Evolutionary conservation across 225 moss, liverwort and hornwort genomes (phyloP).

Genomic region (Takakia lepidozioides): DNA sequence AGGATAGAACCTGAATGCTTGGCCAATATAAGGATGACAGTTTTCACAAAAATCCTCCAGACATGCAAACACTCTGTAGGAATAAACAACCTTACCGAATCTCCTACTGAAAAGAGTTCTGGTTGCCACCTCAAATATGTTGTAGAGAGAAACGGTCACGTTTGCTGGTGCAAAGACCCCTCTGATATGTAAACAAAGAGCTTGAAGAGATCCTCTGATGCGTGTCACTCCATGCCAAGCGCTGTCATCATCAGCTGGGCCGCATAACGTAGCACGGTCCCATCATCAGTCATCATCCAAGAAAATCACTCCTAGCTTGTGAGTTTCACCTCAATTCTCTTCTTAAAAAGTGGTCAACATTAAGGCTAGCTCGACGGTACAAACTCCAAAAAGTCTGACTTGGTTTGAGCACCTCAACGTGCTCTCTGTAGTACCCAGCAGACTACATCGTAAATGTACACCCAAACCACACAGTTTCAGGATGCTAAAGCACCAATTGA

Average conservation of each 20-base stretch:
- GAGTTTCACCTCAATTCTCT: slow-evolving; percentile 6
- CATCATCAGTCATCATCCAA: slow-evolving; percentile 36
- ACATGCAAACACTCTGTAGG: too few species aligned
- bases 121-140: too few species aligned
- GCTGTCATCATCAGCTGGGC: slow-evolving; percentile 62
- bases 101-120: too few species aligned
- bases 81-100: too few species aligned
- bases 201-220: slow-evolving; percentile 38
- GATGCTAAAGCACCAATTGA: slow-evolving; percentile 23
- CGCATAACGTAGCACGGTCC: slow-evolving; percentile 63
- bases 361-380: too few species aligned
- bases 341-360: neutral
- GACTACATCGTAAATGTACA: slow-evolving; percentile 10
- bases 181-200: slow-evolving; percentile 39
- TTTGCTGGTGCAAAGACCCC: slow-evolving; percentile 34
- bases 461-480: slow-evolving; percentile 15
- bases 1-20: too few species aligned
- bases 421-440: slow-evolving; percentile 12
- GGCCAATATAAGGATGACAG: too few species aligned
- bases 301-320: slow-evolving; percentile 19
- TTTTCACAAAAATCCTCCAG: too few species aligned
- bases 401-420: slow-evolving; percentile 6
- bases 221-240: slow-evolving; percentile 41
- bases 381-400: too few species aligned
- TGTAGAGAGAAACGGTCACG: too few species aligned